Evolutionary conservation across 805 yeast genomes (phyloP), one percentile per base, ranked within the genome.

Genomic region (Myxozyma geophila): DNA sequence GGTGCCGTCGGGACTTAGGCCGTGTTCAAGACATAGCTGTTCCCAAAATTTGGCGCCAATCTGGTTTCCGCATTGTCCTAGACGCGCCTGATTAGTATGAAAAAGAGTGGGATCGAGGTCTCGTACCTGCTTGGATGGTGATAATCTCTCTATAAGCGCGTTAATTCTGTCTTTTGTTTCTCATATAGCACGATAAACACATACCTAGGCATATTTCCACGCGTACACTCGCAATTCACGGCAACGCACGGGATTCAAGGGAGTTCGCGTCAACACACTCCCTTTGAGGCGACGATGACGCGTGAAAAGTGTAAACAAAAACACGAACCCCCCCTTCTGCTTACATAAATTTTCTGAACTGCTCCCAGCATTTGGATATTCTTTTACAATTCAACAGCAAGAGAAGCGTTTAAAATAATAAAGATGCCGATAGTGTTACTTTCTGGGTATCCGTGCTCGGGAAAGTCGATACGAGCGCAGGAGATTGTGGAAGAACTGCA

Each of bases 31-130:
- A 49, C 96, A 89, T 59, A 93, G 75, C 74, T 90, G 97, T 53
- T 85, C 82, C 99, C 99, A 95, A 75, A 92, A 93, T 75, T 89
- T 88, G 60, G 89, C 85, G 33, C 98, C 98, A 0, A 93, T 87
- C 74, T 93, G 98, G 76, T 95, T 95, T 62, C 99, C 99, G 79
- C 99, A 95, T 77, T 95, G 99, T 33, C 97, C 96, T 56, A 36
- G 28, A 28, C 5, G 28, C 28, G 28, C 5, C 28, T 47, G 41
- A 53, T 44, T 8, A 8, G 21, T 36, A 17, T 58, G n/a, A 23
- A n/a, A 17, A 37, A 41, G 13, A 12, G 10, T n/a, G 9, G 37
- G 21, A 43, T 28, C 28, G 5, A 5, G 2, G 33, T 9, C 8
- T 9, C 52, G 37, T 40, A 67, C 70, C 70, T 47, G 74, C 71